Conservation (phyloP, 2,329 filamentous ascomycete species). For the Mycogone perniciosa region DNA sequence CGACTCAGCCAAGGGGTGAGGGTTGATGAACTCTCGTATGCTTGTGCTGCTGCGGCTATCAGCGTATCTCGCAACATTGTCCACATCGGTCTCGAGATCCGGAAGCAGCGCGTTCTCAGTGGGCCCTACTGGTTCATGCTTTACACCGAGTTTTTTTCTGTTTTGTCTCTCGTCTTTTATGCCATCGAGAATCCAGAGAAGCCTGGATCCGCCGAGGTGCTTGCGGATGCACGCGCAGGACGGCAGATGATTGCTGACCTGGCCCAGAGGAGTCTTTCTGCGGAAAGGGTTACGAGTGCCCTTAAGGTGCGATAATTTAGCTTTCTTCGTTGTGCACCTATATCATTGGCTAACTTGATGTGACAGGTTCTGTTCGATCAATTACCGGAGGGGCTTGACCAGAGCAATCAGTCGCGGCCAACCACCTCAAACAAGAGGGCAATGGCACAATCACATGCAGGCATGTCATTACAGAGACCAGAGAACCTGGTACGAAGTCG, state of each 20-base stretch:
- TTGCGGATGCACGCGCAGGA: slow-evolving; percentile 79
- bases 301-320: slow-evolving; percentile 56
- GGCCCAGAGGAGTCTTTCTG: slow-evolving; percentile 78
- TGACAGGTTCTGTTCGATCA: slow-evolving; percentile 72
- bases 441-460: slow-evolving; percentile 35
- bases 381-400: slow-evolving; percentile 66
- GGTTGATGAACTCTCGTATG: slow-evolving; percentile 72
- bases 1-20: slow-evolving; percentile 48
- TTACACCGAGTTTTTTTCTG: slow-evolving; percentile 77
- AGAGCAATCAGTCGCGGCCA: slow-evolving; percentile 30
- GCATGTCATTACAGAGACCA: slow-evolving; percentile 28
- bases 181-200: slow-evolving; percentile 75
- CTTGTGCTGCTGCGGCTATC: slow-evolving; percentile 58
- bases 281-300: slow-evolving; percentile 74
- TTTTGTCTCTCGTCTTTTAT: slow-evolving; percentile 73
- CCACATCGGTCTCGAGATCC: slow-evolving; percentile 73
- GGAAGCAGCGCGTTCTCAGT: slow-evolving; percentile 65
- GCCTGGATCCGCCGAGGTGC: slow-evolving; percentile 66
- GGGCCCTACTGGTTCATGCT: slow-evolving; percentile 84
- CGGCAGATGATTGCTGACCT: slow-evolving; percentile 75
- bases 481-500: slow-evolving; percentile 29
- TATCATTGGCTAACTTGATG: background rate
- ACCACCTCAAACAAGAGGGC: slow-evolving; percentile 50
- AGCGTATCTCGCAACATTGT: slow-evolving; percentile 67
- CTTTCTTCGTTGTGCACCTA: slow-evolving; percentile 3